Conservation (phyloP, 139 green algal genomes). For the Eudorina sp. region DNA sequence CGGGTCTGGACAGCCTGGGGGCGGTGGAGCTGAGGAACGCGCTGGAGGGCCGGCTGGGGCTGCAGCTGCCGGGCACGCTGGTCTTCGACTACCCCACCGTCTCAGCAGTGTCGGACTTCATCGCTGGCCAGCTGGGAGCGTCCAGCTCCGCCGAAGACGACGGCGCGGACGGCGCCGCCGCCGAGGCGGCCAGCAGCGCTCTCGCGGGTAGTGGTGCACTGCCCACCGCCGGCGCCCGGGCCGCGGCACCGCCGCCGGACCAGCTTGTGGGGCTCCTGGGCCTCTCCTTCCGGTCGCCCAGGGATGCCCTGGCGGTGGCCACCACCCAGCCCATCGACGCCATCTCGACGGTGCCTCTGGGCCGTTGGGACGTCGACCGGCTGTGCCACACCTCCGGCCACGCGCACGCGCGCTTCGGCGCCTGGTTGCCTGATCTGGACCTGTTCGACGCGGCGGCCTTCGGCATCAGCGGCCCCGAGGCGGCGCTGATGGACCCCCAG, state of each 20-base stretch:
- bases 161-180: not conserved
- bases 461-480: constrained; percentile 78
- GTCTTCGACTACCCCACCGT: constrained; percentile 91
- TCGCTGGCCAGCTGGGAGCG: constrained; percentile 16
- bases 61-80: constrained; percentile 83
- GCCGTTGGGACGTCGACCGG: constrained; percentile 72
- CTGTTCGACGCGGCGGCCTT: constrained; percentile 84
- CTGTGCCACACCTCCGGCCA: constrained; percentile 28
- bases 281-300: constrained; percentile 5
- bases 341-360: constrained; percentile 66
- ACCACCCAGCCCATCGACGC: constrained; percentile 61
- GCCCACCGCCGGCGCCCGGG: not conserved
- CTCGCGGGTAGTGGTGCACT: no score
- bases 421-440: constrained; percentile 71
- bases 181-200: not conserved
- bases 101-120: constrained; percentile 54
- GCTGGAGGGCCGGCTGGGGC: constrained; percentile 72
- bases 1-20: constrained; percentile 86
- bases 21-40: constrained; percentile 82
- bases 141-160: not conserved
- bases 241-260: not conserved
- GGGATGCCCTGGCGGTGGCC: constrained; percentile 1
- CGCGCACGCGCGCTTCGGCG: constrained; percentile 73
- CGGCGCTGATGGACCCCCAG: constrained; percentile 88
- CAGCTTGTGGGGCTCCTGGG: constrained; percentile 33